These are phyloP conservation scores for Phytophthora capsici DNA, from an alignment of 352 stramenopile genomes.

Conservation along the genomic window DNA sequence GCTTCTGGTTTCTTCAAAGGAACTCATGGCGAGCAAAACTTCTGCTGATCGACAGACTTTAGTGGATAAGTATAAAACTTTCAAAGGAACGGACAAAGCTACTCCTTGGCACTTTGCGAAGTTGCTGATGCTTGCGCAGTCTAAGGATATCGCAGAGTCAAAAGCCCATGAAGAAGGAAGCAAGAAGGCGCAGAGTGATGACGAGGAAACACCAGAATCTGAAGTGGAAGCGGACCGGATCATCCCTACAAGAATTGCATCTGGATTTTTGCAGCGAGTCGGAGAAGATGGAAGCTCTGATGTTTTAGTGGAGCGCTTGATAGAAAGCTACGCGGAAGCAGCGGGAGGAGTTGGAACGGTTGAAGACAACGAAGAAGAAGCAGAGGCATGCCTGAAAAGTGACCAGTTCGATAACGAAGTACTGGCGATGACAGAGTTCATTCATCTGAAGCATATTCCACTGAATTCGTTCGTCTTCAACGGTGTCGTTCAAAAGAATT, in stretches of 20 bases:
- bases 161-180: slow-evolving; percentile 16
- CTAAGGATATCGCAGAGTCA: slow-evolving; percentile 50
- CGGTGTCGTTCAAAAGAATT: slow-evolving; percentile 72
- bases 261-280: slow-evolving; percentile 62
- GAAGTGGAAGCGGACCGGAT: slow-evolving; percentile 21
- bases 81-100: slow-evolving; percentile 47
- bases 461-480: slow-evolving; percentile 87
- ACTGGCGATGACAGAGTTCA: slow-evolving; percentile 78
- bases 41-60: slow-evolving; percentile 44
- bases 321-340: slow-evolving; percentile 71
- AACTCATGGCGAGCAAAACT: slow-evolving; percentile 63
- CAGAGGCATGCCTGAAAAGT: slow-evolving; percentile 46
- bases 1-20: slow-evolving; percentile 73
- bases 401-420: slow-evolving; percentile 64
- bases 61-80: slow-evolving; percentile 50
- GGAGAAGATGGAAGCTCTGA: slow-evolving; percentile 50
- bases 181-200: slow-evolving; percentile 16
- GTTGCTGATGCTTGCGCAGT: slow-evolving; percentile 68
- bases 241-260: slow-evolving; percentile 41
- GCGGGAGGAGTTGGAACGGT: slow-evolving; percentile 42
- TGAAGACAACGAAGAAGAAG: slow-evolving; percentile 54
- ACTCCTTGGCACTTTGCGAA: slow-evolving; percentile 84
- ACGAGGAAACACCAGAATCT: slow-evolving; percentile 13
- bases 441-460: slow-evolving; percentile 81
- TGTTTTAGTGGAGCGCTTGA: slow-evolving; percentile 54